phyloP scores from a whole-genome alignment of 768 basidiomycete species.

The Boletus sp. region DNA sequence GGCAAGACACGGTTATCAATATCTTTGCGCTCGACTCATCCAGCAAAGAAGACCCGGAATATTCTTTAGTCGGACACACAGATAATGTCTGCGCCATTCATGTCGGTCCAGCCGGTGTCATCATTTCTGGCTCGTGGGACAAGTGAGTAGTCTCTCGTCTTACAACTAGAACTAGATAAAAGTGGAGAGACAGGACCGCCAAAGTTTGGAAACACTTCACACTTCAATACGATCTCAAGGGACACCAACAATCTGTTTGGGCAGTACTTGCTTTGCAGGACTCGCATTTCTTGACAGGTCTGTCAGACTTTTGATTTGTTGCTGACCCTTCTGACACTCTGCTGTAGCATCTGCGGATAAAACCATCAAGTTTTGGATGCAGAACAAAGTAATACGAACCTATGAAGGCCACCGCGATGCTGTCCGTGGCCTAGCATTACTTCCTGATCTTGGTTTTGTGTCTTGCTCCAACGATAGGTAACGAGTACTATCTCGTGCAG shows the following conservation, averaged over 20 bases:
- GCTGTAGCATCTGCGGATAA: conserved; percentile 87
- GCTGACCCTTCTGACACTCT: conserved; percentile 6
- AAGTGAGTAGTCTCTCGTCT: conserved; percentile 50
- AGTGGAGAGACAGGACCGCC: conserved; percentile 64
- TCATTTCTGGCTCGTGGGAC: conserved; percentile 98
- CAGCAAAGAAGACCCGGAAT: conserved; percentile 69
- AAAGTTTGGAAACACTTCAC: conserved; percentile 89
- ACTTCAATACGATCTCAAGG: conserved; percentile 69
- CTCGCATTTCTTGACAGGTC: conserved; percentile 80
- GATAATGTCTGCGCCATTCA: conserved; percentile 89
- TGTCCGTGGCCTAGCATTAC: conserved; percentile 78
- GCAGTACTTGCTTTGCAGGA: conserved; percentile 80
- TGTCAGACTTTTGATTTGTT: conserved; percentile 13
- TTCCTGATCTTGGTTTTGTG: conserved; percentile 89
- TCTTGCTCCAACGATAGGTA: conserved; percentile 95
- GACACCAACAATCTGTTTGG: conserved; percentile 93
- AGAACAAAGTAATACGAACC: conserved; percentile 70
- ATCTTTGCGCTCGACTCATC: conserved; percentile 64
- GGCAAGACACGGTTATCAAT: conserved; percentile 87
- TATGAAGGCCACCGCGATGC: conserved; percentile 89
- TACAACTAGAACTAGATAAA: neutral
- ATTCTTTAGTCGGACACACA: conserved; percentile 83
- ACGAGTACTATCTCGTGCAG: neutral
- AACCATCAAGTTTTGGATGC: conserved; percentile 85
- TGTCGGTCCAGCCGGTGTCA: conserved; percentile 62